Evolutionary conservation across 306 rosid species (phyloP).

Genomic region (Senna siamea): DNA sequence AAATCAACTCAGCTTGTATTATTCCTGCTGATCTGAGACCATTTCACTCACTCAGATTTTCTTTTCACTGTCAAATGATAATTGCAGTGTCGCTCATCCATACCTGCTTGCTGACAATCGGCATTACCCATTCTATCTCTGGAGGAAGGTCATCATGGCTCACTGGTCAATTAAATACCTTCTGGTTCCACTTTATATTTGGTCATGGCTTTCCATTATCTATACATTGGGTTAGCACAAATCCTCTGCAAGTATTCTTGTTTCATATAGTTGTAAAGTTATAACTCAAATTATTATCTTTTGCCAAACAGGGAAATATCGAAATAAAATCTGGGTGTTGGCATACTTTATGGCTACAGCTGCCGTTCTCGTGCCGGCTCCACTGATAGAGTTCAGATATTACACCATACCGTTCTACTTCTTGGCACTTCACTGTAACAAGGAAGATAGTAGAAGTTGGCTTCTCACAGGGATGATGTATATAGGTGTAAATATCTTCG

Average conservation of each 20-base stretch:
- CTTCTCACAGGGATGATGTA: conserved; percentile 56
- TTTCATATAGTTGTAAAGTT: conserved; percentile 7
- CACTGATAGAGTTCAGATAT: conserved; percentile 88
- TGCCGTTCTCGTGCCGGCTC: too few species aligned
- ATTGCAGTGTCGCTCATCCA: conserved; percentile 84
- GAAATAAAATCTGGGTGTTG: conserved; percentile 72
- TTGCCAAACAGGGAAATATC: conserved; percentile 58
- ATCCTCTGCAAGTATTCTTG: conserved; percentile 18
- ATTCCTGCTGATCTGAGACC: neutral
- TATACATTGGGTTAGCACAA: conserved; percentile 61
- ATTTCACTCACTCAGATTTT: neutral
- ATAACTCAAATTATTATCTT: neutral
- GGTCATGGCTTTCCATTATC: too few species aligned
- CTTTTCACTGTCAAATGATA: conserved; percentile 29
- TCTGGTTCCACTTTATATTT: too few species aligned
- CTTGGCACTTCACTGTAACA: conserved; percentile 61
- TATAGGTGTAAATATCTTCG: conserved; percentile 60
- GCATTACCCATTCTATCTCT: conserved; percentile 66
- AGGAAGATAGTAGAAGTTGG: conserved; percentile 59
- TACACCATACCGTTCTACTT: conserved; percentile 75
- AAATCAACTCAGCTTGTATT: conserved; percentile 11
- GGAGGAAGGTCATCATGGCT: conserved; percentile 74
- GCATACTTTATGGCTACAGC: conserved; percentile 74
- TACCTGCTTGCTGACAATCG: conserved; percentile 92
- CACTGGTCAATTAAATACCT: conserved; percentile 80